A percentile compares a stretch with the other conserved stretches of the same genome.
These are phyloP conservation scores for Candida ponderosae DNA, from an alignment of 805 yeast genomes.

Conservation along the genomic window DNA sequence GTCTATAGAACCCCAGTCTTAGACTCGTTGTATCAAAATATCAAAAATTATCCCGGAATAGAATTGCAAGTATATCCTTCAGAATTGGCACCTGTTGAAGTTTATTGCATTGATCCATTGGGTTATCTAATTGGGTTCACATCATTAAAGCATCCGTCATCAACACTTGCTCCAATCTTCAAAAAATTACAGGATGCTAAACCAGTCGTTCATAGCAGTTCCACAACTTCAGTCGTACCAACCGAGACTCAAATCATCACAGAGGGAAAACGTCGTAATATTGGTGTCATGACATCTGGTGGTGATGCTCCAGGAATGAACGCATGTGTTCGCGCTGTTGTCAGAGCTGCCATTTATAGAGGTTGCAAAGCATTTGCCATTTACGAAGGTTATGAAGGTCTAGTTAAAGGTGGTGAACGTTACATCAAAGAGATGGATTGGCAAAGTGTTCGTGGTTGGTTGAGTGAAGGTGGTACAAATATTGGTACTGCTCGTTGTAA, in stretches of 20 bases:
- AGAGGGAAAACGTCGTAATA: slow-evolving; percentile 34
- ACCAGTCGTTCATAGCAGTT: neutral
- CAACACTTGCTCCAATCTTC: slow-evolving; percentile 33
- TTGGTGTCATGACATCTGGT: slow-evolving; percentile 97
- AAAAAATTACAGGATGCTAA: slow-evolving; percentile 1
- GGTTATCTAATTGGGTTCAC: slow-evolving; percentile 82
- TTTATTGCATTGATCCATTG: slow-evolving; percentile 75
- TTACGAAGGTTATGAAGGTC: slow-evolving; percentile 91
- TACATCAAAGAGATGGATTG: slow-evolving; percentile 72
- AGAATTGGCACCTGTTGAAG: slow-evolving; percentile 65
- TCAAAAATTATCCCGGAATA: slow-evolving; percentile 19
- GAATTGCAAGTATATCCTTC: slow-evolving; percentile 61
- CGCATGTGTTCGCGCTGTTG: slow-evolving; percentile 92
- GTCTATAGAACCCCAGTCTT: slow-evolving; percentile 26
- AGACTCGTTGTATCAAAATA: slow-evolving; percentile 17
- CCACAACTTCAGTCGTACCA: slow-evolving; percentile 8
- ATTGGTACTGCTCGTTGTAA: slow-evolving; percentile 94
- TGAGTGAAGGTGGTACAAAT: slow-evolving; percentile 87
- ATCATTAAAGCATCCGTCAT: slow-evolving; percentile 46
- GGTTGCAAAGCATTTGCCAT: slow-evolving; percentile 91
- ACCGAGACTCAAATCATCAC: slow-evolving; percentile 7
- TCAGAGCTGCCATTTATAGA: slow-evolving; percentile 78
- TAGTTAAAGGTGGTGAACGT: slow-evolving; percentile 75
- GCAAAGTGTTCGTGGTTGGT: slow-evolving; percentile 94
- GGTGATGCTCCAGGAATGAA: slow-evolving; percentile 99